phyloP scores from a whole-genome alignment of 208 protist species.

The Leishmania major region DNA sequence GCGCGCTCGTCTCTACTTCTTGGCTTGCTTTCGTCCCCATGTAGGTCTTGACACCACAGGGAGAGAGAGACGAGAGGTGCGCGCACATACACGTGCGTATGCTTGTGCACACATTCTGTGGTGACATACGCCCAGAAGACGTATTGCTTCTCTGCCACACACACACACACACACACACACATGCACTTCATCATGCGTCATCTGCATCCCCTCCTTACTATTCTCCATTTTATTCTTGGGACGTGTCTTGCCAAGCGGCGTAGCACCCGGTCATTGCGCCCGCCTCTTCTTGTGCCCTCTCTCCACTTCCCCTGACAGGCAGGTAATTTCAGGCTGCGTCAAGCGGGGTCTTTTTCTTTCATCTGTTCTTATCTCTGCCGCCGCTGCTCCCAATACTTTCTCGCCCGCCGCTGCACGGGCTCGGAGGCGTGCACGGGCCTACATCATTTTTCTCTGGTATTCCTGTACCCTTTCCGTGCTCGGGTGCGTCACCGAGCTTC shows the following conservation, averaged over 20 bases:
- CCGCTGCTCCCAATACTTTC: neutral
- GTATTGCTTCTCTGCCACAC: neutral
- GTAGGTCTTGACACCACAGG: too few relatives aligned
- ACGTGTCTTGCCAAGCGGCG: neutral
- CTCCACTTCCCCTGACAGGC: neutral
- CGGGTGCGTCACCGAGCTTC: neutral
- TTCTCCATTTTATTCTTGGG: neutral
- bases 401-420: neutral
- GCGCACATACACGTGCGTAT: neutral
- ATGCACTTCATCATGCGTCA: neutral
- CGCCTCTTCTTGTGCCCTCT: too few relatives aligned
- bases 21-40: neutral
- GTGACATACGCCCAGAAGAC: neutral
- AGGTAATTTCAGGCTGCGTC: neutral
- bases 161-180: slow-evolving; percentile 1
- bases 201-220: neutral
- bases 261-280: neutral
- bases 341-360: neutral
- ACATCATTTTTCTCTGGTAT: neutral
- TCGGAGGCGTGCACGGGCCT: neutral
- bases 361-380: neutral
- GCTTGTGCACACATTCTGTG: neutral
- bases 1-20: neutral
- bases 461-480: neutral
- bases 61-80: neutral